Evolutionary conservation across 495 filamentous ascomycete species (phyloP).

Genomic region (Annulohypoxylon nitens): DNA sequence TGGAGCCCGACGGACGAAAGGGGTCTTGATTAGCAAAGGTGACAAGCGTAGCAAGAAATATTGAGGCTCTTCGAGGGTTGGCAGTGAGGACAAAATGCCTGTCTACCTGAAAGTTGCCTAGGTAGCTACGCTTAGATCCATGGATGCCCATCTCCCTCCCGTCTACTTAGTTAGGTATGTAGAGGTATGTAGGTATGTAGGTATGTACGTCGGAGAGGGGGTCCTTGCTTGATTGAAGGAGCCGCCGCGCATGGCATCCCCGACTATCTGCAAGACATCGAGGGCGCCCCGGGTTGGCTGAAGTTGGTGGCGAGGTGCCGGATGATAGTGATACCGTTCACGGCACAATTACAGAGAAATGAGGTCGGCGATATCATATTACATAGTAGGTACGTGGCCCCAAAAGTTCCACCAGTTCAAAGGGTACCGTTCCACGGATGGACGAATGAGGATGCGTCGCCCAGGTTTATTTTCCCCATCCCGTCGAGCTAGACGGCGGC

Average conservation of each 20-base stretch:
- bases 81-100: background rate
- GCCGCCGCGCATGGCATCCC: constrained; percentile 40
- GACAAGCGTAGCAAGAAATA: constrained; percentile 7
- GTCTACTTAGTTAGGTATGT: background rate
- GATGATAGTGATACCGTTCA: constrained; percentile 29
- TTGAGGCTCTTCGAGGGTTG: constrained; percentile 5
- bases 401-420: constrained; percentile 10
- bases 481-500: constrained; percentile 13
- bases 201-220: constrained; percentile 21
- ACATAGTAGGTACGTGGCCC: constrained; percentile 25
- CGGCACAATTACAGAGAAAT: background rate
- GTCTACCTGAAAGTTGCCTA: constrained; percentile 9
- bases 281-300: constrained; percentile 35
- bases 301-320: constrained; percentile 23
- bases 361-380: constrained; percentile 24
- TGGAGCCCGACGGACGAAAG: constrained; percentile 18
- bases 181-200: background rate
- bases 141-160: background rate
- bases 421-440: constrained; percentile 39
- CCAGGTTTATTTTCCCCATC: background rate
- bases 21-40: constrained; percentile 8
- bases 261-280: constrained; percentile 42
- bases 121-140: background rate
- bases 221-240: constrained; percentile 24
- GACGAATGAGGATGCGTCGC: constrained; percentile 24